Conservation (phyloP, 495 filamentous ascomycete genomes). For the Neurospora sp. region DNA sequence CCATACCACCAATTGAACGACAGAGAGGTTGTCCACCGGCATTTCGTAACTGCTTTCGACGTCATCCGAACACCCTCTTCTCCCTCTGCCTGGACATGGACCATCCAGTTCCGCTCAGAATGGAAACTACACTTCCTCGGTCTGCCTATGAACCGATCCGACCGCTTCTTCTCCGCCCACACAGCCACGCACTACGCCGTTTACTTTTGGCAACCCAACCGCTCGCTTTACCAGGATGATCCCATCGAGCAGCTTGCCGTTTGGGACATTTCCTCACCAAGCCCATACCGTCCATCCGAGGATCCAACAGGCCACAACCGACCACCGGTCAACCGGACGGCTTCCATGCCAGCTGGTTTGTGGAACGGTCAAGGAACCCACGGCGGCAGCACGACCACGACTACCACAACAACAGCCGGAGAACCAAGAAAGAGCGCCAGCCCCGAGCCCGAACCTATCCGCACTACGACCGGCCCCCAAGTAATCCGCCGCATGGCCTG, state of each 20-base stretch:
- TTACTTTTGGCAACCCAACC: conserved; percentile 58
- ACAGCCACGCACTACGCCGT: conserved; percentile 53
- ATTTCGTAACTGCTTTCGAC: conserved; percentile 57
- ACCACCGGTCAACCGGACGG: conserved; percentile 14
- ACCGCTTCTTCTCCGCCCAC: conserved; percentile 58
- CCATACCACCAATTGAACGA: conserved; percentile 51
- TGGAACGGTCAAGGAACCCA: conserved; percentile 13
- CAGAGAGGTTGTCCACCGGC: conserved; percentile 47
- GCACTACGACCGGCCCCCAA: conserved; percentile 27
- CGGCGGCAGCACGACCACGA: neutral
- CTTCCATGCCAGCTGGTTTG: conserved; percentile 13
- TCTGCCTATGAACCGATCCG: conserved; percentile 46
- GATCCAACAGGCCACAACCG: conserved; percentile 39
- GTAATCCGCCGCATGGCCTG: conserved; percentile 49
- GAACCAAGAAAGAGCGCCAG: neutral
- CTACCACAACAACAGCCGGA: neutral
- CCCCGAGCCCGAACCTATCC: neutral
- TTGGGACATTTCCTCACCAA: conserved; percentile 54
- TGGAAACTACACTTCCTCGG: conserved; percentile 59
- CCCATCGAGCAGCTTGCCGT: conserved; percentile 54
- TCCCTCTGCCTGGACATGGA: conserved; percentile 28
- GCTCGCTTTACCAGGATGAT: conserved; percentile 48
- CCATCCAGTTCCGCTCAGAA: conserved; percentile 49
- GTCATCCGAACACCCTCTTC: conserved; percentile 21
- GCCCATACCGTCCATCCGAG: conserved; percentile 44